Percentiles rank a stretch among this genome's conserved stretches.
phyloP scores from a whole-genome alignment of 2,329 filamentous ascomycete species.

The Arachnopeziza araneosa region DNA sequence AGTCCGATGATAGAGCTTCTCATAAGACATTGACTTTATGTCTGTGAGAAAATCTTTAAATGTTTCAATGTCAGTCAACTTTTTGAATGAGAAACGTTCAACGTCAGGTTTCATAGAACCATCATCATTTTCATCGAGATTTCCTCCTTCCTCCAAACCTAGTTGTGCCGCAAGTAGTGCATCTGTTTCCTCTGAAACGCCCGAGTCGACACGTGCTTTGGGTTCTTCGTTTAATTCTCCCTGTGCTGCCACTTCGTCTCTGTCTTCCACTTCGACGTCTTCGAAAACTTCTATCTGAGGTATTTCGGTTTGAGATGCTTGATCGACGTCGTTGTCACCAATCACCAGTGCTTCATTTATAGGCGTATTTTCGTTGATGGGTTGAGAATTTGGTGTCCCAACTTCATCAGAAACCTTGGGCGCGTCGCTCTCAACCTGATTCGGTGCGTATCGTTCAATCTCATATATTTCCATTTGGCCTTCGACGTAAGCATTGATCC shows the following conservation, averaged over 20 bases:
- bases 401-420: not conserved
- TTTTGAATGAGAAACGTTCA: constrained; percentile 18
- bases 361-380: not conserved
- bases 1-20: constrained; percentile 23
- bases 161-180: not conserved
- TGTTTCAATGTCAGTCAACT: constrained; percentile 17
- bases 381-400: not conserved
- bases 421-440: not conserved
- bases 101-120: not conserved
- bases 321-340: not conserved
- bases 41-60: constrained; percentile 25
- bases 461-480: not conserved
- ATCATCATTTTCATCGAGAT: not conserved
- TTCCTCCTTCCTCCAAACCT: not conserved
- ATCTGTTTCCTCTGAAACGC: not conserved
- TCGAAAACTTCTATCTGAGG: not conserved
- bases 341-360: not conserved
- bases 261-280: not conserved
- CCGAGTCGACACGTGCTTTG: not conserved
- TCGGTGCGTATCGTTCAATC: not conserved
- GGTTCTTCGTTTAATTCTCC: not conserved
- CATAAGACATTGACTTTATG: constrained; percentile 21
- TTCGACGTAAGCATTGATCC: not conserved
- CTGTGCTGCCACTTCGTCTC: not conserved
- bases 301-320: not conserved